phyloP scores from a whole-genome alignment of 352 stramenopile species.

The Blastocystis sp. region DNA sequence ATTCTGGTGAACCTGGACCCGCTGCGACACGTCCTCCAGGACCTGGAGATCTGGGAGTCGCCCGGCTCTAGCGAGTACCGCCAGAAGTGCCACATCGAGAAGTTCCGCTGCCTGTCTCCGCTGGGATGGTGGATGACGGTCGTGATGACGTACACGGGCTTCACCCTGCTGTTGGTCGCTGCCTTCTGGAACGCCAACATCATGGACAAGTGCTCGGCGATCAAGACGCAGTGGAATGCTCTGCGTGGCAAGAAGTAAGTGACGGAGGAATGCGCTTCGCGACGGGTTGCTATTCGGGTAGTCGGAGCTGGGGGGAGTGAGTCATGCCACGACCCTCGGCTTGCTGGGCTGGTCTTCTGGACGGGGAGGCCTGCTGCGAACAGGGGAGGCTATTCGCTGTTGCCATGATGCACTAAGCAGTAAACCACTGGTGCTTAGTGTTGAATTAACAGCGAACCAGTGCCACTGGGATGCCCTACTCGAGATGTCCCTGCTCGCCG shows the following conservation, averaged over 20 bases:
- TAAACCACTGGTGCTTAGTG: constrained; percentile 55
- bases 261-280: neutral
- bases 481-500: neutral
- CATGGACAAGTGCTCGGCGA: constrained; percentile 58
- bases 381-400: neutral
- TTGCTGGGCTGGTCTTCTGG: constrained; percentile 1
- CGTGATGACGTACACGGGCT: constrained; percentile 60
- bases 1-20: constrained; percentile 46
- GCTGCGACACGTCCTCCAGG: constrained; percentile 45
- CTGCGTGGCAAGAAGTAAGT: constrained; percentile 39
- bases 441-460: constrained; percentile 8
- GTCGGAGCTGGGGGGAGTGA: neutral
- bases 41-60: constrained; percentile 52
- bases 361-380: constrained; percentile 8
- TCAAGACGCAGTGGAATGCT: constrained; percentile 46
- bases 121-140: constrained; percentile 58
- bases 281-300: neutral
- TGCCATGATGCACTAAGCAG: constrained; percentile 57
- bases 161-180: constrained; percentile 58
- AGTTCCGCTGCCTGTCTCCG: constrained; percentile 50
- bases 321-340: constrained; percentile 10
- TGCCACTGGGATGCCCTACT: neutral
- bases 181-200: constrained; percentile 66
- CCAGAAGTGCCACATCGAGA: constrained; percentile 60
- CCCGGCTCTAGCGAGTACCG: constrained; percentile 56